Base-by-base conservation (phyloP, 1,139 yeast genomes). In the Meyerozyma smithsonii region DNA sequence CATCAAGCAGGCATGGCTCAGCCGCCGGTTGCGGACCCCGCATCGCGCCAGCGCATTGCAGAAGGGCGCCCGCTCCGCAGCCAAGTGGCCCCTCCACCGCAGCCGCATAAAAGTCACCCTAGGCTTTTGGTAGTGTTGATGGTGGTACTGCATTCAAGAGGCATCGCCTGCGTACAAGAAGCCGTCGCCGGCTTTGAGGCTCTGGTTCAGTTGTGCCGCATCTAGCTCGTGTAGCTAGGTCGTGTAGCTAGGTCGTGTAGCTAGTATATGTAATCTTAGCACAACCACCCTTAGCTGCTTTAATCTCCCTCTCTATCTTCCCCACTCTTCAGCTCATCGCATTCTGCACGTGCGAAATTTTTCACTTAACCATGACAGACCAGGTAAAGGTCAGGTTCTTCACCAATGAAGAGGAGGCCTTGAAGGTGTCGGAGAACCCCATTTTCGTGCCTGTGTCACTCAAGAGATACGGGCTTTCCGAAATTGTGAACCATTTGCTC, bases 381-480 rank as follows among this genome's bases (percentile, higher is more conserved):
- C 76, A 71, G 52, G 77, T 89, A 32, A 86, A 85, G 68, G 79
- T 89, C 61, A 79, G 80, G 51, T 82, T 92, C 64, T 80, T 84
- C 66, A 90, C 97, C 35, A 78, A 92, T 50, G 97, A 90, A 54
- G 82, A 79, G 47, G 81, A 84, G 47, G 58, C 76, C 16, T 57
- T 84, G 39, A 81, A 78, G 39, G 87, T 88, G 4, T 76, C 85
- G n/a, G 95, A 88, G 41, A 78, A 84, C 33, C 95, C 96, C 8
- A 71, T 90, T 42, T 86, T 75, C 56, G 97, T 89, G 12, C 98
- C 98, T 15, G 85, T 84, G 23, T 66, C 84, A 3, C 73, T 92
- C 52, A 89, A 86, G 53, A 76, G 97, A 59, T 90, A 80, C 59
- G 98, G 99, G 39, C 75, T 92, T 37, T 88, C 96, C 1, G 97